phyloP scores from a whole-genome alignment of 768 basidiomycete species.

The Leccinum barrowsii region DNA sequence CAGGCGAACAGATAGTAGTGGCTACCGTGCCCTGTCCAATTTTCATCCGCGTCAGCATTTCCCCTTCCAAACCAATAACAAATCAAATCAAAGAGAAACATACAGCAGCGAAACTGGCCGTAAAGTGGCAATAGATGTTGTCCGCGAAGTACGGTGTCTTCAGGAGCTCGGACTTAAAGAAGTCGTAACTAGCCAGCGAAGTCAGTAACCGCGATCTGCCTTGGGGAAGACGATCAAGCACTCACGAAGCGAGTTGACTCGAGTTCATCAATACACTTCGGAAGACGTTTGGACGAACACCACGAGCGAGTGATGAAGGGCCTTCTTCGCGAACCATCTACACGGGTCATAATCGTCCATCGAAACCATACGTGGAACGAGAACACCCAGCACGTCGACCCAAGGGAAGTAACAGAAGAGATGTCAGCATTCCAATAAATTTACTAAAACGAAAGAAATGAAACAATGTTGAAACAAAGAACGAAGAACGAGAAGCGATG shows the following conservation, averaged over 20 bases:
- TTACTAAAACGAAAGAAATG: neutral
- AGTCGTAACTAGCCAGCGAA: constrained; percentile 56
- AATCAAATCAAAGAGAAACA: constrained; percentile 17
- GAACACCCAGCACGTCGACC: neutral
- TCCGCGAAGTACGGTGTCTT: constrained; percentile 68
- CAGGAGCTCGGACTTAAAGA: constrained; percentile 82
- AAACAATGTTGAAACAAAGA: neutral
- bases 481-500: too few relatives aligned
- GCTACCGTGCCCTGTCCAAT: constrained; percentile 74
- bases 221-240: constrained; percentile 3
- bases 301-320: constrained; percentile 66
- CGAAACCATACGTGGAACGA: neutral
- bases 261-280: constrained; percentile 89
- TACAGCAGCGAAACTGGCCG: constrained; percentile 84
- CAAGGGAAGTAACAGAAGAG: neutral
- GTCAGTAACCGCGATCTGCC: neutral
- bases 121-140: constrained; percentile 80
- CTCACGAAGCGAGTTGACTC: constrained; percentile 86
- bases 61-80: neutral
- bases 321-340: constrained; percentile 91
- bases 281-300: constrained; percentile 81
- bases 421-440: constrained; percentile 6
- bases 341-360: neutral
- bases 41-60: neutral
- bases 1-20: constrained; percentile 85